A percentile compares a stretch with the other conserved stretches of the same genome.
These are phyloP conservation scores for Phytophthora fragariaefolia DNA, from an alignment of 352 stramenopile species.

Conservation along the genomic window DNA sequence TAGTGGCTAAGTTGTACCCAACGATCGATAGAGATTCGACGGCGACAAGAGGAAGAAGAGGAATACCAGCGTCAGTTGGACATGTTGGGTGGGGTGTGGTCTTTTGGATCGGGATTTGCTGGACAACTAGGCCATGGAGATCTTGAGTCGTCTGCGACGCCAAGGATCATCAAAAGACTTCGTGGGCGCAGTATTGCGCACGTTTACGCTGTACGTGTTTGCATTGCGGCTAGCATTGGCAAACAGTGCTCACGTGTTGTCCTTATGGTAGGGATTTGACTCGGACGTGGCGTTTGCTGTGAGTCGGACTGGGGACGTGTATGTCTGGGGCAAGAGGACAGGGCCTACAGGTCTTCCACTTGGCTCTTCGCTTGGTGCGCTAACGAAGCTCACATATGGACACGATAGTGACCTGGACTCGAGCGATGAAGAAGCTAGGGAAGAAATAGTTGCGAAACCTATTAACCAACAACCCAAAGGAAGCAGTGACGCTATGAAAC, in stretches of 20 bases:
- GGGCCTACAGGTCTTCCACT: constrained; percentile 62
- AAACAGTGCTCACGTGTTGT: background rate
- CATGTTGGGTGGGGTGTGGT: constrained; percentile 85
- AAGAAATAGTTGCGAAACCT: background rate
- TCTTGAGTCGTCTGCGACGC: constrained; percentile 58
- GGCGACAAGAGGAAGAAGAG: constrained; percentile 63
- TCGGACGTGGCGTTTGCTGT: constrained; percentile 83
- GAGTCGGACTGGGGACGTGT: constrained; percentile 73
- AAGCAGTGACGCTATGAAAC: constrained; percentile 3
- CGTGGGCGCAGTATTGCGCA: constrained; percentile 70
- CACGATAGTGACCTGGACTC: constrained; percentile 60
- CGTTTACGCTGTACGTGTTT: constrained; percentile 70
- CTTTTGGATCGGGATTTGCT: constrained; percentile 74
- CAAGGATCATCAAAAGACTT: constrained; percentile 74
- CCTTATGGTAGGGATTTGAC: constrained; percentile 67
- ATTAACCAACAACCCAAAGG: background rate
- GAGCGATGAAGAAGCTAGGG: constrained; percentile 40
- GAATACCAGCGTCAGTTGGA: constrained; percentile 78
- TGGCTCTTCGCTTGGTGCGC: constrained; percentile 34
- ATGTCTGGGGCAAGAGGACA: constrained; percentile 76
- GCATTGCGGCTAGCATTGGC: background rate
- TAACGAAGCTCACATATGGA: constrained; percentile 52
- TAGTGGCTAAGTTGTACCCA: too few relatives aligned
- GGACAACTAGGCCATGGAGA: constrained; percentile 81
- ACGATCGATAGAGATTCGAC: constrained; percentile 54